These are phyloP conservation scores for Tulasnella sp. DNA, from an alignment of 768 basidiomycete species.

Conservation along the genomic window DNA sequence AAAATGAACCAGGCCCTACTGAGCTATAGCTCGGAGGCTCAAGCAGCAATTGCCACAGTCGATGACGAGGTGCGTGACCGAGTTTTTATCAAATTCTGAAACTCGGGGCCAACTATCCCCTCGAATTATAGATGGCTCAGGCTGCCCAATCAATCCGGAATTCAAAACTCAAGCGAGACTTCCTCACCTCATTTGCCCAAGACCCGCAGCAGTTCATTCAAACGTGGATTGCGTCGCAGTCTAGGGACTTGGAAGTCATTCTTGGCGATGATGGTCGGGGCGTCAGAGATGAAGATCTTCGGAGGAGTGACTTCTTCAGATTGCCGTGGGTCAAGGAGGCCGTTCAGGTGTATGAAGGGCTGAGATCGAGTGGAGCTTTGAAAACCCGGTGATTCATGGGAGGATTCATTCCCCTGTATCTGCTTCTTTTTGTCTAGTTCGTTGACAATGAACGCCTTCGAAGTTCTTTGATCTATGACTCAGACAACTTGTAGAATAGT, in stretches of 20 bases:
- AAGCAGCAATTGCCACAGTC: conserved; percentile 52
- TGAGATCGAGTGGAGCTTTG: conserved; percentile 41
- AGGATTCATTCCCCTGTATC: too few species aligned
- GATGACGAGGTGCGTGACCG: conserved; percentile 70
- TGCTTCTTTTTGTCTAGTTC: too few species aligned
- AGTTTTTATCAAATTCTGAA: background rate
- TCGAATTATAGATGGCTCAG: conserved; percentile 51
- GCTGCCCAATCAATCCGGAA: conserved; percentile 78
- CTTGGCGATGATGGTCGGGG: conserved; percentile 68
- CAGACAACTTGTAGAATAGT: too few species aligned
- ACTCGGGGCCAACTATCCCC: background rate
- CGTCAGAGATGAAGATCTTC: conserved; percentile 77
- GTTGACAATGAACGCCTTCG: too few species aligned
- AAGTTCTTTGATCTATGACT: too few species aligned
- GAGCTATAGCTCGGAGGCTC: conserved; percentile 57
- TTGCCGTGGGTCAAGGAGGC: conserved; percentile 78
- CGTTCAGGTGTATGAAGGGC: conserved; percentile 73
- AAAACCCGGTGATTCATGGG: background rate
- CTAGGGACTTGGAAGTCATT: conserved; percentile 77
- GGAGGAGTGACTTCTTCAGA: conserved; percentile 81
- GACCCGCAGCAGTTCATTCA: conserved; percentile 76
- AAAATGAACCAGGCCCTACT: conserved; percentile 60
- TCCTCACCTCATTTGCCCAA: conserved; percentile 68
- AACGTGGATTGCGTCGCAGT: conserved; percentile 85
- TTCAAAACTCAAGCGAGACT: conserved; percentile 75